Conservation (phyloP, 495 filamentous ascomycete genomes). For the Penicillium odoratum region DNA sequence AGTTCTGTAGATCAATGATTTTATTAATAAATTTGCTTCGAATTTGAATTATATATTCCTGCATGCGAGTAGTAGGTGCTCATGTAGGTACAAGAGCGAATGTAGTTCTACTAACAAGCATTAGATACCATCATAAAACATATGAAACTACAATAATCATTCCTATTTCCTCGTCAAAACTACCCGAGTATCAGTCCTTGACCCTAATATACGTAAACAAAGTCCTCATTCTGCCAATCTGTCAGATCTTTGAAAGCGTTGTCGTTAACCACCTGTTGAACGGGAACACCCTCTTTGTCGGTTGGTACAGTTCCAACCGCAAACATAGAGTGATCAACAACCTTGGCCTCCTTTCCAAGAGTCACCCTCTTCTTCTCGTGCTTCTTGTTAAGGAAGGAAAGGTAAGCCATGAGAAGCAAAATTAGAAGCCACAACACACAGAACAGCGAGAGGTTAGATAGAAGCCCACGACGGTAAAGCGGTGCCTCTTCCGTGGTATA, state of each 20-base stretch:
- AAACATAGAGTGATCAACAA: conserved; percentile 41
- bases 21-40: too few relatives aligned
- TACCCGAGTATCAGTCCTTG: background rate
- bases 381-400: conserved; percentile 50
- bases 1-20: too few relatives aligned
- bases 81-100: too few relatives aligned
- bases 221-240: conserved; percentile 57
- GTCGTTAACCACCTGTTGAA: conserved; percentile 47
- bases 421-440: conserved; percentile 51
- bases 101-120: too few relatives aligned
- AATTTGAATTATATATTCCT: too few relatives aligned
- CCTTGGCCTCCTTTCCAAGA: conserved; percentile 50
- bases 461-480: conserved; percentile 53
- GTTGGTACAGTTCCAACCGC: conserved; percentile 41
- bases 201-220: conserved; percentile 56
- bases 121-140: background rate
- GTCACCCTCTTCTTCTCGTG: conserved; percentile 49
- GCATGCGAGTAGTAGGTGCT: too few relatives aligned
- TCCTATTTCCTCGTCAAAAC: background rate
- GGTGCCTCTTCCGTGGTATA: conserved; percentile 58
- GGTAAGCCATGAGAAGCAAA: conserved; percentile 41
- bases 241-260: conserved; percentile 55
- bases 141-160: background rate
- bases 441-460: conserved; percentile 58
- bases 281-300: conserved; percentile 40